Evolutionary conservation across 2,329 filamentous ascomycete genomes (phyloP).

Genomic region (Esteya vermicola): DNA sequence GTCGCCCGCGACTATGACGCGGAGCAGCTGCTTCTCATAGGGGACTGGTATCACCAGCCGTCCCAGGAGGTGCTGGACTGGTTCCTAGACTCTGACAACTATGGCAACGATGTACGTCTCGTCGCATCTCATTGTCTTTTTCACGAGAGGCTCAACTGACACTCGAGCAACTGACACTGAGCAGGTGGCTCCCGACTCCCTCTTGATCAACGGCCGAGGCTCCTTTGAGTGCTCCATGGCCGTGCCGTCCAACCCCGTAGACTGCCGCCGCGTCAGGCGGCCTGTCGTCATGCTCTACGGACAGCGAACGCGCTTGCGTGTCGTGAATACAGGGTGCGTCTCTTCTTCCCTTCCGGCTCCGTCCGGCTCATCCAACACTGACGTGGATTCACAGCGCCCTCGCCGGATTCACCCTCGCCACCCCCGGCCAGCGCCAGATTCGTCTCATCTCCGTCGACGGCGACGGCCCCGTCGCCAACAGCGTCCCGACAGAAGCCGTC

Average conservation of each 20-base stretch:
- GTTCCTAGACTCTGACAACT: constrained; percentile 1
- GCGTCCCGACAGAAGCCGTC: not conserved
- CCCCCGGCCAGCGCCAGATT: constrained; percentile 5
- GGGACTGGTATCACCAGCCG: constrained; percentile 5
- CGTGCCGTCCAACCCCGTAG: constrained; percentile 26
- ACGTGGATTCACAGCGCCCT: constrained; percentile 4
- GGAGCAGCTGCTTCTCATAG: constrained; percentile 4
- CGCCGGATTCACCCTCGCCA: constrained; percentile 9
- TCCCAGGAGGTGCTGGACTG: not conserved
- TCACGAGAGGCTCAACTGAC: not conserved
- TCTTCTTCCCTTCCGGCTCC: not conserved
- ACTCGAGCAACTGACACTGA: constrained; percentile 14
- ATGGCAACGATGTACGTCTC: constrained; percentile 3
- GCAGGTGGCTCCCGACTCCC: constrained; percentile 31
- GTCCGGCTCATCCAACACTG: not conserved
- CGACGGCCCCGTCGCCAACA: constrained; percentile 4
- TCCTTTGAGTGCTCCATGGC: constrained; percentile 29
- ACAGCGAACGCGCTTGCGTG: constrained; percentile 7
- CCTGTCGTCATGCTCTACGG: constrained; percentile 6
- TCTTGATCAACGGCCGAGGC: constrained; percentile 30
- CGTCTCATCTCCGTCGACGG: constrained; percentile 11
- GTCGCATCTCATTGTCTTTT: no score
- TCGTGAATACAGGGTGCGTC: constrained; percentile 9
- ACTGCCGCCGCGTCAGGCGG: constrained; percentile 20
- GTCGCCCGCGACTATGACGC: not conserved